A percentile compares a stretch with the other conserved stretches of the same genome.
Conservation (phyloP, 2,329 filamentous ascomycete genomes). For the Simplicillium sp. region DNA sequence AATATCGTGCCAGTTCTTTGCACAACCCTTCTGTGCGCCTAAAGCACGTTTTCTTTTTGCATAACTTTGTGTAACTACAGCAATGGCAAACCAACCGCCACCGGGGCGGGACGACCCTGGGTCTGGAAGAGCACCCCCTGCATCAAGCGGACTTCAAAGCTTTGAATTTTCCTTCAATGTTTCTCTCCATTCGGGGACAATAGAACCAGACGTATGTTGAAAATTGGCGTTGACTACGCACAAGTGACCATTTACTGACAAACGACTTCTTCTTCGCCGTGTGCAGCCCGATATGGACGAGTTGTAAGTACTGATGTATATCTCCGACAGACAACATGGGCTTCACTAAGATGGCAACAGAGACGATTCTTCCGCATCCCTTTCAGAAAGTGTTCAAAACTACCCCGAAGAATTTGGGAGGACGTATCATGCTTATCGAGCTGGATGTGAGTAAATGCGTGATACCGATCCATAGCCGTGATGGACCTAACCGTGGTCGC, state of each 20-base stretch:
- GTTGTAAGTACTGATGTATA: constrained; percentile 2
- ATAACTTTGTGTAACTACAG: too few species aligned
- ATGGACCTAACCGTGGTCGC: too few species aligned
- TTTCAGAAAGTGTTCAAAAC: constrained; percentile 30
- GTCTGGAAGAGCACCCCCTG: too few species aligned
- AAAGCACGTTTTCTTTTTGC: too few species aligned
- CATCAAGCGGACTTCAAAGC: not conserved
- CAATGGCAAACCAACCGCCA: not conserved
- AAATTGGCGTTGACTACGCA: too few species aligned
- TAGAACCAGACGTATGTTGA: constrained; percentile 5
- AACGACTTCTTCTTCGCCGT: not conserved
- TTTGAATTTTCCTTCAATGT: constrained; percentile 6
- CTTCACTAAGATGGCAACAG: constrained; percentile 6
- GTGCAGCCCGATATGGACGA: constrained; percentile 3
- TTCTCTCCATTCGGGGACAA: constrained; percentile 1
- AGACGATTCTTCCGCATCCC: constrained; percentile 20
- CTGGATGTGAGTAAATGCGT: constrained; percentile 28
- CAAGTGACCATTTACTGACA: not conserved
- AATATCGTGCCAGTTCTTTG: too few species aligned
- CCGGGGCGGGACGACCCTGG: not conserved
- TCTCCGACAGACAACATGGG: not conserved
- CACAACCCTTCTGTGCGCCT: too few species aligned
- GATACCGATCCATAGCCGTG: not conserved
- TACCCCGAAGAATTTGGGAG: constrained; percentile 33
- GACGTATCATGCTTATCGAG: constrained; percentile 37